These are phyloP conservation scores for Salix purpurea DNA, from an alignment of 345 rosid genomes.

Conservation along the genomic window DNA sequence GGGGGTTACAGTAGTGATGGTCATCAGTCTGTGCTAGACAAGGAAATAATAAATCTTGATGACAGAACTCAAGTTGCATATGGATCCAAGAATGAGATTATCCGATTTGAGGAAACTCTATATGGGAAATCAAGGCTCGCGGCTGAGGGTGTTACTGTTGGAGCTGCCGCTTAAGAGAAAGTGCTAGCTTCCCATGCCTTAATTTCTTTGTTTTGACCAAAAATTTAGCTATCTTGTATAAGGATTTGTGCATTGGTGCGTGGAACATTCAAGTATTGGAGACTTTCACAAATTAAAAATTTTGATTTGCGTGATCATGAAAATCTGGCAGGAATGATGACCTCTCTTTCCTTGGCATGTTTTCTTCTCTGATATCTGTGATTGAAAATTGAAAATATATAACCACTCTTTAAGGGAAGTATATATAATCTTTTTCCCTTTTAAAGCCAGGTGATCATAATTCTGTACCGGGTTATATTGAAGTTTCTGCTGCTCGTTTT, in stretches of 20 bases:
- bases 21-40: conserved; percentile 60
- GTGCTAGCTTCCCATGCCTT: background rate
- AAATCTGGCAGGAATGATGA: background rate
- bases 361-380: background rate
- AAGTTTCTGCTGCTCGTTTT: background rate
- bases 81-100: conserved; percentile 88
- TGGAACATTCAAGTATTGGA: background rate
- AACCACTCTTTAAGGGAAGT: background rate
- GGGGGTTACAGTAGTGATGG: conserved; percentile 96
- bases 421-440: background rate
- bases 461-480: background rate
- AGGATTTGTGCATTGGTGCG: background rate
- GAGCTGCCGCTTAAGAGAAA: conserved; percentile 18
- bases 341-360: background rate
- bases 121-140: conserved; percentile 86
- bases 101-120: conserved; percentile 82
- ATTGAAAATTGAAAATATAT: background rate
- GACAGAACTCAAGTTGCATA: conserved; percentile 97
- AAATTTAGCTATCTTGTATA: background rate
- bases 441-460: background rate
- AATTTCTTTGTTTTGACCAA: background rate
- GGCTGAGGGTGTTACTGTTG: conserved; percentile 48
- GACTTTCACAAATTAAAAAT: background rate
- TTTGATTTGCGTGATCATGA: conserved; percentile 1
- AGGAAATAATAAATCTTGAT: conserved; percentile 60